Evolutionary conservation across 1,284 basidiomycete genomes (phyloP), one percentile per base, ranked within the genome.

Genomic region (Ustilago shanxiensis): DNA sequence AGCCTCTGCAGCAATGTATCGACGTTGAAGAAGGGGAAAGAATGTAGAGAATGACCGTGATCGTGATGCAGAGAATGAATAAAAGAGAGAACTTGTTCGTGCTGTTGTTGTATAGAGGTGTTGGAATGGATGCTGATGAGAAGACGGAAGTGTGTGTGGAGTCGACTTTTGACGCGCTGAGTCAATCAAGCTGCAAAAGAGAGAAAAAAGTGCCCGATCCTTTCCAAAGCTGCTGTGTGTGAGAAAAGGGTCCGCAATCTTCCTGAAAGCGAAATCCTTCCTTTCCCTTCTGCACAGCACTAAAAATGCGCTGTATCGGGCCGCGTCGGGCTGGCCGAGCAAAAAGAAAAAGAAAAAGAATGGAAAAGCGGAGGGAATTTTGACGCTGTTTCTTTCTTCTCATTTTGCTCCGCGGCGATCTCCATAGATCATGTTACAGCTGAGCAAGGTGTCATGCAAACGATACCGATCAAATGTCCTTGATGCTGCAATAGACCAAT

Each of bases 301-400:
- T n/a, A n/a, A n/a, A n/a, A n/a, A n/a, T n/a, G n/a, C n/a, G 26
- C 6, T 16, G 14, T 14, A 44, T 63, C 61, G 61, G 61, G 61
- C n/a, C 61, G 61, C 55, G 45, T 56, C 61, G 53, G 61, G 61
- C 33, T 49, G 22, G n/a, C n/a, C n/a, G n/a, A n/a, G n/a, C n/a
- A n/a, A n/a, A n/a, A n/a, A n/a, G n/a, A n/a, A n/a, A n/a, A n/a
- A n/a, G n/a, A n/a, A n/a, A n/a, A n/a, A n/a, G n/a, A n/a, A n/a
- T n/a, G n/a, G n/a, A n/a, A n/a, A n/a, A n/a, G n/a, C n/a, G n/a
- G n/a, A n/a, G n/a, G 39, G 13, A 41, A 41, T 10, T 10, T 47
- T 20, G 3, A n/a, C 44, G 22, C 14, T 22, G 10, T 18, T 24
- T 47, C 9, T 18, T 26, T 47, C 4, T 47, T 47, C 10, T 22